Percentiles rank a stretch among this genome's conserved stretches.
Evolutionary conservation across 179 eudicot genomes (phyloP).

Genomic region (Beta macrorhiza): DNA sequence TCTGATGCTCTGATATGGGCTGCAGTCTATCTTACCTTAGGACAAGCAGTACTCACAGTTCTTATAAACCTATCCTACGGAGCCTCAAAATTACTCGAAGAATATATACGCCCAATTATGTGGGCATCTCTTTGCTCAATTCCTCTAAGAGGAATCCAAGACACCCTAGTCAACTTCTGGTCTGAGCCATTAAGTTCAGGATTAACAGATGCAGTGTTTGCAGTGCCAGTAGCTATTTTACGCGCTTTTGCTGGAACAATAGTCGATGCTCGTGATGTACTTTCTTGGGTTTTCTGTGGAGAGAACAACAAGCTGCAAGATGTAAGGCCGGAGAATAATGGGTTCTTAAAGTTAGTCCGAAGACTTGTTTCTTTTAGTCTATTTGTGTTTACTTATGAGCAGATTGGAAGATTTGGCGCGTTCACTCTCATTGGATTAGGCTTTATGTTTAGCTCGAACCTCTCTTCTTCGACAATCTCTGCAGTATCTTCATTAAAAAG

Average conservation of each 20-base stretch:
- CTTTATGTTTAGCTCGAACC: constrained; percentile 32
- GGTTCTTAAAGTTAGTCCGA: constrained; percentile 33
- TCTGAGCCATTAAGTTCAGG: constrained; percentile 36
- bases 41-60: constrained; percentile 28
- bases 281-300: constrained; percentile 24
- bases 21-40: constrained; percentile 31
- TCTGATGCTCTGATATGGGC: constrained; percentile 26
- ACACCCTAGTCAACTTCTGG: constrained; percentile 38
- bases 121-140: constrained; percentile 38
- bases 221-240: constrained; percentile 35
- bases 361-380: constrained; percentile 39
- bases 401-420: constrained; percentile 30
- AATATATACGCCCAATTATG: constrained; percentile 30
- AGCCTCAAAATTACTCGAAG: constrained; percentile 22
- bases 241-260: constrained; percentile 28
- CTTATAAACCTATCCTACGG: constrained; percentile 17
- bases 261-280: constrained; percentile 30
- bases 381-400: constrained; percentile 34
- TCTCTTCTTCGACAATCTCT: constrained; percentile 27
- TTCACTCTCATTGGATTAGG: constrained; percentile 32
- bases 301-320: constrained; percentile 17
- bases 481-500: constrained; percentile 31
- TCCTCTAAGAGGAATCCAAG: constrained; percentile 38
- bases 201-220: constrained; percentile 26
- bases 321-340: constrained; percentile 25